Evolutionary conservation across 495 filamentous ascomycete species (phyloP).

Genomic region (Penicillium desertorum): DNA sequence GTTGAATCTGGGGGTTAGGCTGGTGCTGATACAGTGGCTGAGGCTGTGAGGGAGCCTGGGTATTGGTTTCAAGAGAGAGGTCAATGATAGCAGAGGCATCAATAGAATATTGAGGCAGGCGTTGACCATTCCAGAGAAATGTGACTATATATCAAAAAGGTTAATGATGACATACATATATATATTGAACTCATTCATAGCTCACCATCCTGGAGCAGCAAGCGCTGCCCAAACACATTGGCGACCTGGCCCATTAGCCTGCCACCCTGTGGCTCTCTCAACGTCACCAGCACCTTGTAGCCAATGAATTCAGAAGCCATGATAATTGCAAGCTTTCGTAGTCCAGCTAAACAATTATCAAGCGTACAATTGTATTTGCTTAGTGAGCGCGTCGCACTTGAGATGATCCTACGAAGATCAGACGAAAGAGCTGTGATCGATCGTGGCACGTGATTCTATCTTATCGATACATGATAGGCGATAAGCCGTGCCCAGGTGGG

Average conservation of each 20-base stretch:
- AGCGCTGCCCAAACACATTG: constrained; percentile 67
- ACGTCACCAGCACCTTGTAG: constrained; percentile 71
- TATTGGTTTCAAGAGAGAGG: constrained; percentile 49
- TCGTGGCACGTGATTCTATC: constrained; percentile 4
- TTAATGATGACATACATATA: neutral
- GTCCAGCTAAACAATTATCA: constrained; percentile 12
- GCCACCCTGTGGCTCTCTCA: constrained; percentile 63
- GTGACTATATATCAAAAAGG: constrained; percentile 34
- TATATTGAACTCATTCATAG: constrained; percentile 3
- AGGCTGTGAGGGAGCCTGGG: constrained; percentile 24
- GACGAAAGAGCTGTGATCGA: constrained; percentile 1
- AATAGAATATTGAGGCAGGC: constrained; percentile 48
- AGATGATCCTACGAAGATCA: neutral
- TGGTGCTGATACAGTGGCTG: constrained; percentile 22
- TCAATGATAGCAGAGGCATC: constrained; percentile 59
- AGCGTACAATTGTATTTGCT: neutral
- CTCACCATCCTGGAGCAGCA: constrained; percentile 79
- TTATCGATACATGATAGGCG: neutral
- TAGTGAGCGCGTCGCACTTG: neutral
- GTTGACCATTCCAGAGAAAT: constrained; percentile 51
- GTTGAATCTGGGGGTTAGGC: neutral
- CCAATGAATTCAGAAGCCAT: constrained; percentile 77
- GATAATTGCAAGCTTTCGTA: constrained; percentile 13
- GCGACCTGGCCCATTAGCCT: constrained; percentile 72
- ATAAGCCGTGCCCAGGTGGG: neutral